Base-by-base conservation (phyloP, 306 rosid genomes). In the Malus domestica region DNA sequence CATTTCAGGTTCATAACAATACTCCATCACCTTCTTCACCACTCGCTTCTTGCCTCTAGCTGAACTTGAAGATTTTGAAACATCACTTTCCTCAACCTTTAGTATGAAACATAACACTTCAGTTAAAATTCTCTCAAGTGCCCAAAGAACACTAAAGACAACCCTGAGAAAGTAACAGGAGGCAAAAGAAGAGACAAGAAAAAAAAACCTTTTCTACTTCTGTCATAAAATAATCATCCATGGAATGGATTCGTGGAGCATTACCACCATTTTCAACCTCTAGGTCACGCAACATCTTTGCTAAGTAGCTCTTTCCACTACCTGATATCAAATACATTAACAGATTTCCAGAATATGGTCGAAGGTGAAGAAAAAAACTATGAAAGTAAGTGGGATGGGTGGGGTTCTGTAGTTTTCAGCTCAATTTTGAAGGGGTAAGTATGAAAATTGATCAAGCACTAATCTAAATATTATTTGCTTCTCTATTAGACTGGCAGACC, bases 1-100 rank as follows among this genome's bases (percentile, higher is more conserved):
- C 97, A 95, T 95, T 85, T 95, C 97, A 83, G 99, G 96, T 92
- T 92, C 99, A 74, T 95, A 95, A 70, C 97, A 95, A 82, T 92
- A 95, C 87, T 95, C 99, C 96, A 92, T 92, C 87, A 92, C 92
- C 84, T 79, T 95, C 85, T 88, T 95, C 70, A 42, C 79, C 30
- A 78, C 89, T 65, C 88, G 86, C 87, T 87, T 95, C 90, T 95
- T 95, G 85, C 87, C 88, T 85, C 91, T 89, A 70, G 88, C 82
- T 49, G 96, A 87, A 81, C 84, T 84, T 51, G 91, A 87, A 79
- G 96, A 88, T 76, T 87, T 92, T 63, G 90, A 82, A 57, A 71
- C 69, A 58, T 90, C 97, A 46, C 62, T 84, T 57, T 92, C 96
- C 72, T 95, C 97, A 79, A 85, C 91, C 99, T 92, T 78, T 11